Percentiles rank a stretch among this genome's conserved stretches.
These are phyloP conservation scores for Lophium mytilinum DNA, from an alignment of 495 filamentous ascomycete species.

Conservation along the genomic window DNA sequence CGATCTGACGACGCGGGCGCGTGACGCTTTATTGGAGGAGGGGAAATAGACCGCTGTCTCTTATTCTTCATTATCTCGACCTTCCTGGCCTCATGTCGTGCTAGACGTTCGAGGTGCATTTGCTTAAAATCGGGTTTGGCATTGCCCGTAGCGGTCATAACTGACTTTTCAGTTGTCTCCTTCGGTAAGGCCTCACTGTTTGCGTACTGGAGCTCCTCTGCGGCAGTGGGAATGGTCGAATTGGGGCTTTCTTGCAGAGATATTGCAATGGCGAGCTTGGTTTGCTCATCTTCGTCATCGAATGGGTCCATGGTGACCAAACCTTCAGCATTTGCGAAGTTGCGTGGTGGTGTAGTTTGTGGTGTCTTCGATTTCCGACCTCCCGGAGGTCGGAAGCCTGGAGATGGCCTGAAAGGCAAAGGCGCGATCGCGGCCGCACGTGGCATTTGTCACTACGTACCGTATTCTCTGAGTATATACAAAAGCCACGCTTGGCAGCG, in stretches of 20 bases:
- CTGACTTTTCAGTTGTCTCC: background rate
- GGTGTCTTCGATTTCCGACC: too few species aligned
- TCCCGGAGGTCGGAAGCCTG: too few species aligned
- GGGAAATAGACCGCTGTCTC: slow-evolving; percentile 36
- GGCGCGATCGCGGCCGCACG: too few species aligned
- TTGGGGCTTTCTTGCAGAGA: slow-evolving; percentile 14
- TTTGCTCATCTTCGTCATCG: slow-evolving; percentile 27
- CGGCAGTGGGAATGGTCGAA: background rate
- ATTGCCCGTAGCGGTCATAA: slow-evolving; percentile 17
- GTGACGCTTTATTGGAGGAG: slow-evolving; percentile 29
- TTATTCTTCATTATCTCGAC: slow-evolving; percentile 44
- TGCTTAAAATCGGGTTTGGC: slow-evolving; percentile 61
- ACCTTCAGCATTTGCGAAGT: background rate
- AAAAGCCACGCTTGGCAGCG: too few species aligned
- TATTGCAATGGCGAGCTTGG: slow-evolving; percentile 29
- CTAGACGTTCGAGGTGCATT: slow-evolving; percentile 82
- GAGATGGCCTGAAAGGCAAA: too few species aligned
- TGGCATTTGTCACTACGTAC: too few species aligned
- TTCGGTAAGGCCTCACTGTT: background rate
- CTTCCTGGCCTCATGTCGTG: slow-evolving; percentile 13
- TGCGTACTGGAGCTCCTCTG: background rate
- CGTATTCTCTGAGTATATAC: too few species aligned
- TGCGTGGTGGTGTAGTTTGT: too few species aligned
- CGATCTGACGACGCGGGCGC: slow-evolving; percentile 1
- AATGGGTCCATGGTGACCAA: slow-evolving; percentile 13